Percentiles rank a stretch among this genome's conserved stretches.
phyloP scores from a whole-genome alignment of 1,284 basidiomycete genomes.

The Moniliella sp. region DNA sequence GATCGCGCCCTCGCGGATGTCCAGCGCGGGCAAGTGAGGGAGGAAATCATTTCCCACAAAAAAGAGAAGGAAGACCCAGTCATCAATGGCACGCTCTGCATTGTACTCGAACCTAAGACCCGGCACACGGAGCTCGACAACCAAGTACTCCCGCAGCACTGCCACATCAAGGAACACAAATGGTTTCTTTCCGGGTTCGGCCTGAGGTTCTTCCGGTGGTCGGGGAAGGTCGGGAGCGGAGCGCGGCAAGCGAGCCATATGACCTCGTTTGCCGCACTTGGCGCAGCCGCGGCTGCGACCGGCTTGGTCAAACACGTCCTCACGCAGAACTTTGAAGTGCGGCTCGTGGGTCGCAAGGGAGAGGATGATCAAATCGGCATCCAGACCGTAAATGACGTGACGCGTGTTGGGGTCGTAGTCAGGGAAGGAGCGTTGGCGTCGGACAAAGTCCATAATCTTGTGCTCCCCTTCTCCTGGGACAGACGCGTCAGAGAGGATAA shows the following conservation, averaged over 20 bases:
- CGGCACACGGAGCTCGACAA: conserved; percentile 71
- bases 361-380: conserved; percentile 98
- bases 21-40: conserved; percentile 85
- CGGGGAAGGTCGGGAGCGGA: conserved; percentile 38
- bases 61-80: conserved; percentile 99
- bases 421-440: conserved; percentile 63
- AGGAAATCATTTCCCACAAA: conserved; percentile 99
- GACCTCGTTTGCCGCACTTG: conserved; percentile 77
- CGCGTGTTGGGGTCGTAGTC: conserved; percentile 81
- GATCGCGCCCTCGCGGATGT: conserved; percentile 96
- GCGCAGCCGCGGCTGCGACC: conserved; percentile 47
- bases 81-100: conserved; percentile 88
- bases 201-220: too few species aligned
- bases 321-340: conserved; percentile 82
- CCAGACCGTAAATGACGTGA: conserved; percentile 93
- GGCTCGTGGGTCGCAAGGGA: conserved; percentile 93
- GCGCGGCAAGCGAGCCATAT: conserved; percentile 58
- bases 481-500: conserved; percentile 86
- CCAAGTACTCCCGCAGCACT: conserved; percentile 83
- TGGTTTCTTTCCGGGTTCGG: conserved; percentile 55
- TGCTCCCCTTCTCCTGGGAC: conserved; percentile 98
- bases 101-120: conserved; percentile 66
- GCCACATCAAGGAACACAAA: conserved; percentile 98
- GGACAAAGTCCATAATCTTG: conserved; percentile 97
- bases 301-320: conserved; percentile 76